Percentiles rank a stretch among this genome's conserved stretches.
Conservation (phyloP, 2,329 filamentous ascomycete genomes). For the Leptographium lundbergii region DNA sequence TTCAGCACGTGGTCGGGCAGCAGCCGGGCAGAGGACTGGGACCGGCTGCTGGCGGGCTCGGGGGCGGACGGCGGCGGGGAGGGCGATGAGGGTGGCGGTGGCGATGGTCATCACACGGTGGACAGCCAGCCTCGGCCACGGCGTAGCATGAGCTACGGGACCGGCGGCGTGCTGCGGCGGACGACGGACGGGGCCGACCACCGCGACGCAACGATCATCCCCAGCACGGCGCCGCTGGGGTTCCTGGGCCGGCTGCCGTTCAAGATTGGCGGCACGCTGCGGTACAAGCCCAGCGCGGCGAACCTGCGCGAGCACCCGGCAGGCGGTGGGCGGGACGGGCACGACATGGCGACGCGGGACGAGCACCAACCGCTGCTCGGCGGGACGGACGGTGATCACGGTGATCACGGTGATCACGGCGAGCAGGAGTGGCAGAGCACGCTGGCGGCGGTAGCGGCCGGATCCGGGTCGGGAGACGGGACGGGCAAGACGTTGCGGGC, state of each 20-base stretch:
- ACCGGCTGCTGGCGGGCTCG: constrained; percentile 64
- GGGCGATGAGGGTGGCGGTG: constrained; percentile 11
- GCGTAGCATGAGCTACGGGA: constrained; percentile 82
- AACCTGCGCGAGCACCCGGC: constrained; percentile 76
- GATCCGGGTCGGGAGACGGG: not conserved
- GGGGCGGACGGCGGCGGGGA: constrained; percentile 30
- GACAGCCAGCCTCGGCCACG: constrained; percentile 55
- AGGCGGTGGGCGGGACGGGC: constrained; percentile 16
- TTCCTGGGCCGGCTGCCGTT: constrained; percentile 78
- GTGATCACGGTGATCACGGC: constrained; percentile 16
- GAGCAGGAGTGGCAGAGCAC: not conserved
- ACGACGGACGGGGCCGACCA: constrained; percentile 21
- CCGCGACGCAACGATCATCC: constrained; percentile 82
- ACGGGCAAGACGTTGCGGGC: not conserved
- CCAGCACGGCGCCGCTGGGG: constrained; percentile 71
- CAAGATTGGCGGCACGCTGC: constrained; percentile 66
- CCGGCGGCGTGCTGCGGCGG: constrained; percentile 18
- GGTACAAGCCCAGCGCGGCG: constrained; percentile 84
- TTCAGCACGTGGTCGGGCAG: constrained; percentile 58
- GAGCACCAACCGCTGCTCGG: constrained; percentile 60
- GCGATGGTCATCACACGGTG: constrained; percentile 24
- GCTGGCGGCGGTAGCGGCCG: constrained; percentile 15
- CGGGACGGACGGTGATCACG: constrained; percentile 32
- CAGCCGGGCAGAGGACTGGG: constrained; percentile 59
- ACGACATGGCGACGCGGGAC: constrained; percentile 15